phyloP scores from a whole-genome alignment of 2,329 filamentous ascomycete genomes.

The Penicillium sp. region DNA sequence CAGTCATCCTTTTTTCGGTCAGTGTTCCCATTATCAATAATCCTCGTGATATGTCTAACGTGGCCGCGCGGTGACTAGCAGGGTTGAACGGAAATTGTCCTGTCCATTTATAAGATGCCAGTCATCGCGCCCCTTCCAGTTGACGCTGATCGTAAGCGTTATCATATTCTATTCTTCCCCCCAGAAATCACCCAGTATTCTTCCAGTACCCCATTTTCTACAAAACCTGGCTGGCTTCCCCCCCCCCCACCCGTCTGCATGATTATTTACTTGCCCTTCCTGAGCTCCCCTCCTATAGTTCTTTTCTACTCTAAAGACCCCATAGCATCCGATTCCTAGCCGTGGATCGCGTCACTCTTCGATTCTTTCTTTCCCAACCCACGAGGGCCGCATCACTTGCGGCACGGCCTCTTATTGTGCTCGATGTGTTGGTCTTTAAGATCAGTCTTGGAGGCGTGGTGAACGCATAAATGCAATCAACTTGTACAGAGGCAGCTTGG shows the following conservation, averaged over 20 bases:
- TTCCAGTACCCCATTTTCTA: background rate
- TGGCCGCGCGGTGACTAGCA: slow-evolving; percentile 33
- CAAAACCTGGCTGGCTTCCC: background rate
- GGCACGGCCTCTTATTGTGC: slow-evolving; percentile 12
- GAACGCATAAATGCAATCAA: slow-evolving; percentile 27
- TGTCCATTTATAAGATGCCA: slow-evolving; percentile 14
- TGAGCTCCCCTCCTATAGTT: slow-evolving; percentile 4
- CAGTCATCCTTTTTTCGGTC: slow-evolving; percentile 15
- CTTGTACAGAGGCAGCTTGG: slow-evolving; percentile 14
- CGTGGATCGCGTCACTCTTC: background rate
- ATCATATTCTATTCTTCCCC: background rate
- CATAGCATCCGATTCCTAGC: background rate
- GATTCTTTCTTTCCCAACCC: slow-evolving; percentile 6
- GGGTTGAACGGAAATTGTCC: slow-evolving; percentile 16
- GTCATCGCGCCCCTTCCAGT: slow-evolving; percentile 22
- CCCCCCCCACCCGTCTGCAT: background rate
- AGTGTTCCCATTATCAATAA: slow-evolving; percentile 12
- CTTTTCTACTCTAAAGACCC: background rate
- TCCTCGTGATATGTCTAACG: slow-evolving; percentile 38
- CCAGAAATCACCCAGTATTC: background rate
- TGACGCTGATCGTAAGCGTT: slow-evolving; percentile 3
- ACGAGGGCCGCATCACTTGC: slow-evolving; percentile 21
- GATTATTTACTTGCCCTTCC: background rate
- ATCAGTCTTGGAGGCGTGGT: slow-evolving; percentile 11
- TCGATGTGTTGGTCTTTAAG: slow-evolving; percentile 20